Evolutionary conservation across 169 alveolate species (phyloP), one percentile per base, ranked within the genome.

Genomic region (Amoebophrya sp.): DNA sequence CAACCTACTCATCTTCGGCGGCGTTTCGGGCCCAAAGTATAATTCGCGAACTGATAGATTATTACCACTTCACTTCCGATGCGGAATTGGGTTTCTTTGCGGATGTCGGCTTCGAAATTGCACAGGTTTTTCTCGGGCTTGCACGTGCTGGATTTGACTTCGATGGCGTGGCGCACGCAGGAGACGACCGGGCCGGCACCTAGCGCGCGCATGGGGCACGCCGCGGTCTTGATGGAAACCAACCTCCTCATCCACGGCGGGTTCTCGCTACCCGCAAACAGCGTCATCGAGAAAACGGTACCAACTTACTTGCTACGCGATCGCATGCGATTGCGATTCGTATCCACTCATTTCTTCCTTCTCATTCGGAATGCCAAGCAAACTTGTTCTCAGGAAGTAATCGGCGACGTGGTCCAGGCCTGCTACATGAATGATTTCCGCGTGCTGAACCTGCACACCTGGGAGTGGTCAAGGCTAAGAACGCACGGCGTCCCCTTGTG

Each of bases 161-260:
- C 94, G 41, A 96, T 96, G 97, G 98, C 98, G 2, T 97, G 98
- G 97, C 94, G 96, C 67, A 91, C 94, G 88, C 97, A 97, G 23
- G 93, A 92, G 5, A 93, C 96, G 29, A 92, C 96, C 26, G 98
- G 98, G 1, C 96, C 96, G 40, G 94, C 97, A 20, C 98, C 98
- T 0, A 88, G 93, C n/a, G 97, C 98, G 1, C 94, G 98, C 89
- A 93, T 94, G 90, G 98, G 97, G 0, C 98, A 97, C 91, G 96
- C 97, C 34, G 93, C 97, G 42, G 93, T 95, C 69, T 91, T 96
- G 40, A 97, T 96, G 39, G 97, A 97, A 40, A 94, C 93, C 90
- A 95, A 97, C 90, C 90, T 97, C 58, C 94, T 97, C 43, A 94
- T 97, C 78, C 95, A 95, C 88, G 98, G 98, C 34, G 98, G 98